Conservation (phyloP, 2,329 filamentous ascomycete genomes). For the Blumeriella jaapii region DNA sequence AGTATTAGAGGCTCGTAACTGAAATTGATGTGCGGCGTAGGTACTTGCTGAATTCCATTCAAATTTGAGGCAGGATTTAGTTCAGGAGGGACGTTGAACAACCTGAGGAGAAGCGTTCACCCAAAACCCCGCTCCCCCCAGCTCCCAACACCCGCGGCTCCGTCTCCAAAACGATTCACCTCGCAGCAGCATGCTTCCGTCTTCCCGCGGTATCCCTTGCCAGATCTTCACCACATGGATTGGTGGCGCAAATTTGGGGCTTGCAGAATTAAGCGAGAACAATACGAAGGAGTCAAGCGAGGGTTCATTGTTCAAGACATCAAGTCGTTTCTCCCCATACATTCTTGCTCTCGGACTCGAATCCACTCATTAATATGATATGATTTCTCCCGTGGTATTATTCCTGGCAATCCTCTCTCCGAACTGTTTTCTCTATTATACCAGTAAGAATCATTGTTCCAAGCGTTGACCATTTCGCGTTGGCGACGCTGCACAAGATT, state of each 20-base stretch:
- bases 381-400: slow-evolving; percentile 7
- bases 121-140: background rate
- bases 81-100: too few species aligned
- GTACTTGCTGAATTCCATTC: too few species aligned
- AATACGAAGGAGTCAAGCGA: slow-evolving; percentile 17
- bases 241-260: slow-evolving; percentile 9
- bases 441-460: slow-evolving; percentile 4
- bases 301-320: slow-evolving; percentile 5
- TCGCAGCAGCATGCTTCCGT: slow-evolving; percentile 2
- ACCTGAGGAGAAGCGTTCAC: too few species aligned
- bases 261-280: slow-evolving; percentile 12
- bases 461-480: background rate
- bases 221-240: slow-evolving; percentile 1
- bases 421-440: slow-evolving; percentile 2
- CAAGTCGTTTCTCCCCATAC: slow-evolving; percentile 10
- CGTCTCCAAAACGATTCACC: background rate
- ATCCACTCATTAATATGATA: slow-evolving; percentile 12
- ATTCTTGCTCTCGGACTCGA: slow-evolving; percentile 3
- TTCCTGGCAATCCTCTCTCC: background rate
- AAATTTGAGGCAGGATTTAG: too few species aligned
- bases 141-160: background rate
- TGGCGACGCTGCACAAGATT: background rate
- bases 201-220: slow-evolving; percentile 3
- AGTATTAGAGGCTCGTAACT: too few species aligned
- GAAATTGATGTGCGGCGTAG: too few species aligned